Percentiles rank a stretch among this genome's conserved stretches.
Evolutionary conservation across 257 asterid species (phyloP).

Genomic region (Salvia splendens): DNA sequence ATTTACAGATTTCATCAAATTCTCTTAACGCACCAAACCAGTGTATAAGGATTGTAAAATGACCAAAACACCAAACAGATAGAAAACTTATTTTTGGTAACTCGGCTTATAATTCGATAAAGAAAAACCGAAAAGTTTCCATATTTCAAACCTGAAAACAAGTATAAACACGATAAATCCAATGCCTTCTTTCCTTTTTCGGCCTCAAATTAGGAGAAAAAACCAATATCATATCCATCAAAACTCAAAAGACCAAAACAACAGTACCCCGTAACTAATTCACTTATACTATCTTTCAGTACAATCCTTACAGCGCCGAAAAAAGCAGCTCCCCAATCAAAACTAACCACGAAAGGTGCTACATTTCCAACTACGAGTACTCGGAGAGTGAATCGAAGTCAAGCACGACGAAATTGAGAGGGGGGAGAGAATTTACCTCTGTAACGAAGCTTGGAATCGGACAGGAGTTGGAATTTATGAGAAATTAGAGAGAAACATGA

Average conservation of each 20-base stretch:
- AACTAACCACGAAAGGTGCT: conserved; percentile 19
- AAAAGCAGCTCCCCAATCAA: conserved; percentile 4
- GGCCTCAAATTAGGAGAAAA: neutral
- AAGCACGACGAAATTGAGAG: conserved; percentile 22
- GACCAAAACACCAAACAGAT: conserved; percentile 20
- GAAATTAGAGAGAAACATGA: conserved; percentile 25
- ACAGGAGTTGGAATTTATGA: conserved; percentile 8
- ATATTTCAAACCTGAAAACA: conserved; percentile 25
- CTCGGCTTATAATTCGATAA: conserved; percentile 23
- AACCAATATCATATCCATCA: conserved; percentile 10
- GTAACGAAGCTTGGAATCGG: conserved; percentile 9
- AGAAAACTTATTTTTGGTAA: neutral
- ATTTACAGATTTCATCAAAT: conserved; percentile 20
- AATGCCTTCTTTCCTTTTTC: neutral
- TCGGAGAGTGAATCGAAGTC: conserved; percentile 22
- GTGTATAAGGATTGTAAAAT: neutral
- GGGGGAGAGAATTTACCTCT: conserved; percentile 12
- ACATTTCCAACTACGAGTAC: conserved; percentile 26
- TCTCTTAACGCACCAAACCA: conserved; percentile 2
- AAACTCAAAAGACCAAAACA: conserved; percentile 9
- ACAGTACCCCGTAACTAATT: neutral
- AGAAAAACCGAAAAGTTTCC: neutral
- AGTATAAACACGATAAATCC: neutral
- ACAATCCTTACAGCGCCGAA: conserved; percentile 16
- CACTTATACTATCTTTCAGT: conserved; percentile 3